Evolutionary conservation across 768 basidiomycete species (phyloP), one percentile per base, ranked within the genome.

Genomic region (Ramaria sp.): DNA sequence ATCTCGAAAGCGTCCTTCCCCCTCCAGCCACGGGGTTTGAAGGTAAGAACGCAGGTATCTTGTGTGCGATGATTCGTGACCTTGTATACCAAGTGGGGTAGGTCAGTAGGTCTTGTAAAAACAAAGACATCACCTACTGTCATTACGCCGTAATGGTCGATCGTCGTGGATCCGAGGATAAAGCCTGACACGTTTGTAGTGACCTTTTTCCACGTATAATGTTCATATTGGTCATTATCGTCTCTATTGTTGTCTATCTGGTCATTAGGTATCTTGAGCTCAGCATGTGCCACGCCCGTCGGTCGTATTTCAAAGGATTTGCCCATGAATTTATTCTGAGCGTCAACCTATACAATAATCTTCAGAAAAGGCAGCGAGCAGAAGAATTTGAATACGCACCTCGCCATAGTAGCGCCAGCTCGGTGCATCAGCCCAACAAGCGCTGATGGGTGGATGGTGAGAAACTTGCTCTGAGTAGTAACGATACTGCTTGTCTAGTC

Each of bases 401-500:
- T 91, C 88, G 62, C 93, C 92, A 58, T 78, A 96, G 66, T 96
- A 98, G 56, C 82, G 78, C 92, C 92, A 98, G 38, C 71, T 69
- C 0, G 89, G 88, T 0, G 88, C 83, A 67, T 98, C 93, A 1
- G 87, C 88, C 82, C 88, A 95, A 66, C 94, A 97, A 7, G 94
- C 93, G 3, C 90, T 92, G 48, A 97, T 92, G 0, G 94, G 94
- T 5, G 95, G 95, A 67, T 97, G 95, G 67, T 97, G 94, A 63
- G 86, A 92, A 58, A 98, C 95, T 76, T 98, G 94, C 64, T 99
- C 95, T 1, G 90, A 92, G 34, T 95, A 69, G 64, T 97, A 99
- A 32, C 91, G 80, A 65, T 94, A 98, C 65, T 88, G 78, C 64
- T 85, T 87, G 62, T 94, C 89, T 32, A 88, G 66, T 51, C 86